Conservation (phyloP, 2,329 filamentous ascomycete genomes). For the Aspergillus ochraceus region DNA sequence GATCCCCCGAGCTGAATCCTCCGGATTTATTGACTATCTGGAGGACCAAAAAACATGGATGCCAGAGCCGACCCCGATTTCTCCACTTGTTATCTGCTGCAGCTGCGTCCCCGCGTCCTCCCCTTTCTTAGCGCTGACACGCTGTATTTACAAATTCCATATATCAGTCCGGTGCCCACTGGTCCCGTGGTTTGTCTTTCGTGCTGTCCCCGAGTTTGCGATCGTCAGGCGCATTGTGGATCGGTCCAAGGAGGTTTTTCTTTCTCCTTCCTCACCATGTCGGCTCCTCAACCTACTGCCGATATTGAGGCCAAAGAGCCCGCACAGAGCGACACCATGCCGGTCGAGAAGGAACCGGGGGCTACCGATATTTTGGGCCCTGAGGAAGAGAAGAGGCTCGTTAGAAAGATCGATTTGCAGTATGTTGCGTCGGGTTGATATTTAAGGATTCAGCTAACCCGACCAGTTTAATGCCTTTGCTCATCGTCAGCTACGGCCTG, state of each 20-base stretch:
- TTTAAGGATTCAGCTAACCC: background rate
- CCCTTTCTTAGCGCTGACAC: background rate
- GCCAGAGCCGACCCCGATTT: background rate
- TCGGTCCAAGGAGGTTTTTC: background rate
- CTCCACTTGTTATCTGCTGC: background rate
- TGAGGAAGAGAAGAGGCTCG: conserved; percentile 13
- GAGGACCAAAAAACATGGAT: background rate
- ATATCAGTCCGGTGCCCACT: background rate
- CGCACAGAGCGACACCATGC: background rate
- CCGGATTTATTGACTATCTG: background rate
- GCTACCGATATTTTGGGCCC: conserved; percentile 3
- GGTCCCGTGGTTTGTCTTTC: background rate
- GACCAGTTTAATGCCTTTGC: conserved; percentile 19
- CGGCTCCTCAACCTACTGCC: background rate
- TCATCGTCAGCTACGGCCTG: conserved; percentile 19
- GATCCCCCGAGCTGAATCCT: background rate
- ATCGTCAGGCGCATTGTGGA: background rate
- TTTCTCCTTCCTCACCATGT: background rate
- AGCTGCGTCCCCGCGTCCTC: background rate
- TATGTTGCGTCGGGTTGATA: background rate
- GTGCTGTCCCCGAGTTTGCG: background rate
- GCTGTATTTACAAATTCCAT: background rate
- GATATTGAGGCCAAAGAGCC: background rate
- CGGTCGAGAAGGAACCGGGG: conserved; percentile 3
- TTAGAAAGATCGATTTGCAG: conserved; percentile 16